These are phyloP conservation scores for Cladorrhinum samala DNA, from an alignment of 495 filamentous ascomycete genomes.

Conservation along the genomic window DNA sequence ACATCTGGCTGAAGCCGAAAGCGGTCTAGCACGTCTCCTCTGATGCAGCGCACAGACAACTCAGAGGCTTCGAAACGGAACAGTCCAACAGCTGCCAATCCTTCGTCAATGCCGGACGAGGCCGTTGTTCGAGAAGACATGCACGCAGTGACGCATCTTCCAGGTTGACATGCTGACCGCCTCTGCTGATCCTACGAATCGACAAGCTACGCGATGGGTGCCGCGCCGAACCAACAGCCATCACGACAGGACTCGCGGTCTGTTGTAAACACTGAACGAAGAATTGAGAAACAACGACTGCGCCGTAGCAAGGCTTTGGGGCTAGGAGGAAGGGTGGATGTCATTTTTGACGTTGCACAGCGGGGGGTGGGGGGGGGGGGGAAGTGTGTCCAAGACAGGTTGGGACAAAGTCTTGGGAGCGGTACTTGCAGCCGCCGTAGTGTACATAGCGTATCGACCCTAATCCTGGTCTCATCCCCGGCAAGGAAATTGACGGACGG, in stretches of 20 bases:
- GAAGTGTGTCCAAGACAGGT: neutral
- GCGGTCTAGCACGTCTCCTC: slow-evolving; percentile 19
- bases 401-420: neutral
- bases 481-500: neutral
- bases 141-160: too few relatives aligned
- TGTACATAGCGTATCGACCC: too few relatives aligned
- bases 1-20: too few relatives aligned
- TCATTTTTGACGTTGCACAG: neutral
- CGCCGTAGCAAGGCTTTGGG: neutral
- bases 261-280: neutral
- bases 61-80: slow-evolving; percentile 18
- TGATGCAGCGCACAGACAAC: slow-evolving; percentile 26
- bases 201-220: too few relatives aligned
- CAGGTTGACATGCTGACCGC: too few relatives aligned
- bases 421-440: neutral
- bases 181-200: too few relatives aligned
- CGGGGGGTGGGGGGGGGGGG: neutral
- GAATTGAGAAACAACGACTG: neutral
- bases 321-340: neutral
- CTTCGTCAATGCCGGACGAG: slow-evolving; percentile 25
- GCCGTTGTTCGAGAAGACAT: slow-evolving; percentile 17
- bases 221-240: too few relatives aligned
- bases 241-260: neutral
- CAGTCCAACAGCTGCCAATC: slow-evolving; percentile 14
- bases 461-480: too few relatives aligned